phyloP scores from a whole-genome alignment of 805 yeast genomes.

The Cyberlindnera suaveolens region DNA sequence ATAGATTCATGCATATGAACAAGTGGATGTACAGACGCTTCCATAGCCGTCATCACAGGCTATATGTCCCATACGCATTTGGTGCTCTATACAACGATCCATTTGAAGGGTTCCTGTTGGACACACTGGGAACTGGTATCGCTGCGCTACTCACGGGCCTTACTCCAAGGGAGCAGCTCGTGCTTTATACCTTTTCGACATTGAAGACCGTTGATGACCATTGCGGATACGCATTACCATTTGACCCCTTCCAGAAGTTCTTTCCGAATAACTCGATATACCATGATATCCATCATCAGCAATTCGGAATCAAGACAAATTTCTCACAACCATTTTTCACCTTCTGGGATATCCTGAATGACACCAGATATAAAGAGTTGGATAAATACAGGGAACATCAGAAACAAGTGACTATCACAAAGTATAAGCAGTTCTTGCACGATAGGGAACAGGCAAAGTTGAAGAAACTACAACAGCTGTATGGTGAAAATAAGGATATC shows the following conservation, averaged over 20 bases:
- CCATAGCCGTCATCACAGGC: conserved; percentile 91
- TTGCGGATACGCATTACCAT: conserved; percentile 94
- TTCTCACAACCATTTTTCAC: conserved; percentile 95
- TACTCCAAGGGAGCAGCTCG: conserved; percentile 68
- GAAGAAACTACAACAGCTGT: conserved; percentile 22
- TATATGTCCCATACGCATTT: conserved; percentile 93
- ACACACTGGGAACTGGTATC: conserved; percentile 87
- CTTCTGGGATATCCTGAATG: conserved; percentile 76
- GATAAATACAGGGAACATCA: conserved; percentile 63
- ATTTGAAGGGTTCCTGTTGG: conserved; percentile 86
- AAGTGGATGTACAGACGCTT: conserved; percentile 67
- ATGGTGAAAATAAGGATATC: background rate
- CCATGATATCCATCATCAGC: conserved; percentile 97
- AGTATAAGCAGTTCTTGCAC: conserved; percentile 52
- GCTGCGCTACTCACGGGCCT: conserved; percentile 60
- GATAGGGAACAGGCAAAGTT: conserved; percentile 29
- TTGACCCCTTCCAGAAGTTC: conserved; percentile 79
- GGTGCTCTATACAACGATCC: conserved; percentile 96
- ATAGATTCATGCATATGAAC: conserved; percentile 82
- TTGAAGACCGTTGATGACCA: conserved; percentile 97
- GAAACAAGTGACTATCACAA: conserved; percentile 58
- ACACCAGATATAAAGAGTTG: conserved; percentile 65
- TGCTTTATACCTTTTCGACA: conserved; percentile 82
- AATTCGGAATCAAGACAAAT: conserved; percentile 89
- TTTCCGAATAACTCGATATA: conserved; percentile 95